Conservation (phyloP, 2,329 filamentous ascomycete genomes). For the Paramyrothecium sp. region DNA sequence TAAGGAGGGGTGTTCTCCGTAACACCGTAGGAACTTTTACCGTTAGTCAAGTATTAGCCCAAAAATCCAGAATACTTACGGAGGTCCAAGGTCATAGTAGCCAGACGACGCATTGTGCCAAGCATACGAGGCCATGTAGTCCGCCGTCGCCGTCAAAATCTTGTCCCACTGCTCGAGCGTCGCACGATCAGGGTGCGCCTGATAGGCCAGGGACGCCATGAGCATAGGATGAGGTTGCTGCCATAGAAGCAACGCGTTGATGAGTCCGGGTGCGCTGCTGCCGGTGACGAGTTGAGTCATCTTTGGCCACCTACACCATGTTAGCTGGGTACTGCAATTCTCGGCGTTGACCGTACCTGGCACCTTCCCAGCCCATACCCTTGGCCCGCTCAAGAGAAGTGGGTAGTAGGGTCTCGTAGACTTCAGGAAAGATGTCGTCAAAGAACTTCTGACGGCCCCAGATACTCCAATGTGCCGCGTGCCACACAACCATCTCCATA, state of each 20-base stretch:
- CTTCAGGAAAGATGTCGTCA: slow-evolving; percentile 33
- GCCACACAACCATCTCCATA: slow-evolving; percentile 43
- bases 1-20: slow-evolving; percentile 60
- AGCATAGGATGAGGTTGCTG: slow-evolving; percentile 60
- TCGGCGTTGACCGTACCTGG: slow-evolving; percentile 23
- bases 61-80: slow-evolving; percentile 12
- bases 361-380: slow-evolving; percentile 40
- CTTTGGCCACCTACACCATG: slow-evolving; percentile 32
- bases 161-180: slow-evolving; percentile 52
- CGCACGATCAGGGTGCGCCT: slow-evolving; percentile 18
- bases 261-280: slow-evolving; percentile 44
- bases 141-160: slow-evolving; percentile 48
- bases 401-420: slow-evolving; percentile 45
- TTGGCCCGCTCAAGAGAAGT: slow-evolving; percentile 34
- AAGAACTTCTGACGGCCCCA: slow-evolving; percentile 36
- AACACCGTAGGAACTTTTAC: slow-evolving; percentile 34
- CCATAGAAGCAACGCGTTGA: slow-evolving; percentile 61
- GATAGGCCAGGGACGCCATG: slow-evolving; percentile 50
- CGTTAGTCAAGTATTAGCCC: not conserved
- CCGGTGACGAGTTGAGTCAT: slow-evolving; percentile 25
- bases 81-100: slow-evolving; percentile 48
- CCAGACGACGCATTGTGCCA: slow-evolving; percentile 50
- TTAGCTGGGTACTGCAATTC: not conserved
- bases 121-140: slow-evolving; percentile 60
- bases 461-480: slow-evolving; percentile 36